phyloP scores from a whole-genome alignment of 768 basidiomycete genomes.

The Cubamyces sp. region DNA sequence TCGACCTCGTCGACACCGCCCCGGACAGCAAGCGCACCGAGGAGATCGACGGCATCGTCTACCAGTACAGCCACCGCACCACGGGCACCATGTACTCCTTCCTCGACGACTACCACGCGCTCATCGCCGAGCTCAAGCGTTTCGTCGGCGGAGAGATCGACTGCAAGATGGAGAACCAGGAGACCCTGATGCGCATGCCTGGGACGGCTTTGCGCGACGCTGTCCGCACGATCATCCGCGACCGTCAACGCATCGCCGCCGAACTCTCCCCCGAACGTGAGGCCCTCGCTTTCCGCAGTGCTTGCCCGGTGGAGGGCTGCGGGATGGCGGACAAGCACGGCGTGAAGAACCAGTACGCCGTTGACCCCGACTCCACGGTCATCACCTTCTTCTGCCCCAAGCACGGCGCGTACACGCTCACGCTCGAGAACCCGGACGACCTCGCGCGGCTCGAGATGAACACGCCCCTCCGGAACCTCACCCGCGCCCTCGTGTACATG shows the following conservation, averaged over 20 bases:
- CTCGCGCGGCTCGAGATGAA: conserved; percentile 14
- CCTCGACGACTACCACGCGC: conserved; percentile 31
- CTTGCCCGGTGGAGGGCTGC: conserved; percentile 35
- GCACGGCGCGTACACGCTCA: conserved; percentile 33
- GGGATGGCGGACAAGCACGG: conserved; percentile 29
- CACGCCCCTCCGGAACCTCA: conserved; percentile 17
- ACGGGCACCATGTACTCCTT: conserved; percentile 27
- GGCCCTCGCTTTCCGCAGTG: conserved; percentile 30
- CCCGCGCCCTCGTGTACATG: conserved; percentile 12
- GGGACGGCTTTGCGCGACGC: conserved; percentile 8
- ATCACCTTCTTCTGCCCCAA: conserved; percentile 34
- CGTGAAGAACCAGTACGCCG: conserved; percentile 24
- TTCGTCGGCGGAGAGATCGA: conserved; percentile 15
- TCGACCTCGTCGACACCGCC: conserved; percentile 39
- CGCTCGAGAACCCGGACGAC: conserved; percentile 23
- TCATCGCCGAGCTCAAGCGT: conserved; percentile 21
- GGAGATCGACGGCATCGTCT: conserved; percentile 26
- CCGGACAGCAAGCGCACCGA: conserved; percentile 21
- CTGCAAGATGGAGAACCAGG: conserved; percentile 4
- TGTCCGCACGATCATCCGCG: conserved; percentile 14
- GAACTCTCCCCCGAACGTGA: conserved; percentile 13
- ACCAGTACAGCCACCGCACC: conserved; percentile 34
- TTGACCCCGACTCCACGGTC: background rate
- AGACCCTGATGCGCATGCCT: conserved; percentile 12
- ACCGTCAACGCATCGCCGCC: conserved; percentile 9